These are phyloP conservation scores for Neonectria coccinea DNA, from an alignment of 2,329 filamentous ascomycete genomes.

Conservation along the genomic window DNA sequence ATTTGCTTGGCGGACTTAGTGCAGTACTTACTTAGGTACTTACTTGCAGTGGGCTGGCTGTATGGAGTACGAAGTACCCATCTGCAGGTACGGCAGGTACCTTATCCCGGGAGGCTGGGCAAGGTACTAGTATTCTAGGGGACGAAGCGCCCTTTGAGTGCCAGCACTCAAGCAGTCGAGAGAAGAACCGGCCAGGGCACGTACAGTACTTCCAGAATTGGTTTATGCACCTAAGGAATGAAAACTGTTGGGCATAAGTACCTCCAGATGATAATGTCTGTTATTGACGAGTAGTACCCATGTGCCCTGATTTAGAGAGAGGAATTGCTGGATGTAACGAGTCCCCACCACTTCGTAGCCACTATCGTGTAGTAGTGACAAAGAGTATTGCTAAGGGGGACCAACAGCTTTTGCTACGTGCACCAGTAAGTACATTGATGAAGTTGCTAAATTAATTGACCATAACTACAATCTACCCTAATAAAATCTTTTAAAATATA, in stretches of 20 bases:
- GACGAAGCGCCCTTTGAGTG: background rate
- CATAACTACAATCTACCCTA: too few species aligned
- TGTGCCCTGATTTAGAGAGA: background rate
- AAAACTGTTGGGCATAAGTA: too few species aligned
- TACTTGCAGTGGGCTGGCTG: background rate
- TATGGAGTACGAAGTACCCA: background rate
- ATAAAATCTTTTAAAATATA: too few species aligned
- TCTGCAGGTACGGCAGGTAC: too few species aligned
- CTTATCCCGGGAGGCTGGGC: too few species aligned
- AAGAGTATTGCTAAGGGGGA: too few species aligned
- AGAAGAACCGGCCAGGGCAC: background rate
- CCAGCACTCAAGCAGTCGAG: background rate
- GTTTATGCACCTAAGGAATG: too few species aligned
- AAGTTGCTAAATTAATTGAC: too few species aligned
- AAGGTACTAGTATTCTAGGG: background rate
- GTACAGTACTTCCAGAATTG: background rate
- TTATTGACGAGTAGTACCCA: background rate
- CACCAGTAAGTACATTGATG: too few species aligned
- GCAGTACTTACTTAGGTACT: background rate
- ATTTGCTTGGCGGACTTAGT: background rate
- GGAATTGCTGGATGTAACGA: too few species aligned
- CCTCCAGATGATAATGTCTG: background rate
- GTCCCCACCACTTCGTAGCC: background rate
- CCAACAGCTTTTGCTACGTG: too few species aligned
- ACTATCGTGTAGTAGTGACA: background rate